phyloP scores from a whole-genome alignment of 2,329 filamentous ascomycete genomes.

The Nemania bipapillata region DNA sequence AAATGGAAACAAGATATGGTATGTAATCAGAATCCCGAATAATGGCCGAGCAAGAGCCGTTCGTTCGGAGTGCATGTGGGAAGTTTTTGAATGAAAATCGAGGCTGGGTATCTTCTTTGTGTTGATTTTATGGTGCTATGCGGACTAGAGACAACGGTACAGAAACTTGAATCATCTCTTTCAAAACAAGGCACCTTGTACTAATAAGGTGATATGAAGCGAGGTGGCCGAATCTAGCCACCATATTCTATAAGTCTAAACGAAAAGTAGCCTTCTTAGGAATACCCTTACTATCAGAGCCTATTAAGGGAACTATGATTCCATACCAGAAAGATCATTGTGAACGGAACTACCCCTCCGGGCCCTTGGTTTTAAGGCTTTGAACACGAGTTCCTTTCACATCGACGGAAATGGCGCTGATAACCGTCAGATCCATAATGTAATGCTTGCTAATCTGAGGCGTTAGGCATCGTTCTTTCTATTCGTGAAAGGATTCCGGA shows the following conservation, averaged over 20 bases:
- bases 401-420: neutral
- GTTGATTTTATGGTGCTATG: neutral
- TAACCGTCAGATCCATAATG: neutral
- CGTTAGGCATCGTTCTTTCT: neutral
- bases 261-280: too few species aligned
- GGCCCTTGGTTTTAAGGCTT: neutral
- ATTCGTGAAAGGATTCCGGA: neutral
- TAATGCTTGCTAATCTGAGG: neutral
- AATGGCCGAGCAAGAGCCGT: too few species aligned
- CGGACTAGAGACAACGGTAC: neutral
- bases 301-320: neutral
- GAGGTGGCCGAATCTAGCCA: neutral
- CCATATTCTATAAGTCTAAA: too few species aligned
- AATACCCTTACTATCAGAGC: too few species aligned
- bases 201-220: neutral
- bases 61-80: neutral
- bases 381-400: neutral
- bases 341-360: neutral
- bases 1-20: too few species aligned
- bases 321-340: neutral
- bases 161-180: neutral
- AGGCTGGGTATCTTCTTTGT: neutral
- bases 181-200: neutral
- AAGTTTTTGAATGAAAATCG: neutral
- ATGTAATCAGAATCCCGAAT: too few species aligned